Conservation (phyloP, 2,329 filamentous ascomycete genomes). For the Onygenales sp. region DNA sequence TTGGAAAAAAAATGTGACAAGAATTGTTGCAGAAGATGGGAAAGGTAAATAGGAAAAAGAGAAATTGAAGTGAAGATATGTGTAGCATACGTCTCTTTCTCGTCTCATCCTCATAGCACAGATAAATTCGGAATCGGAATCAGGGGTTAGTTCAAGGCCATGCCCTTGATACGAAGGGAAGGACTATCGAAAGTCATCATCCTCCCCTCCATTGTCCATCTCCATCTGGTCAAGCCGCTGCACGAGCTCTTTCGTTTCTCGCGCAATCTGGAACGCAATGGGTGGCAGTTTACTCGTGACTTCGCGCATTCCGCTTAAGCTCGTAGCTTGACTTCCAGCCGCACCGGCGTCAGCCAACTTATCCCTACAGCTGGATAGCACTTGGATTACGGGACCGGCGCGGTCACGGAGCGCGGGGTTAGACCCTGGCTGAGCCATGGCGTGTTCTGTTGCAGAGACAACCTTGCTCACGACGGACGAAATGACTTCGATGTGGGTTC, state of each 20-base stretch:
- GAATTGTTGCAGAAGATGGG: background rate
- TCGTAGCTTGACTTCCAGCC: slow-evolving; percentile 51
- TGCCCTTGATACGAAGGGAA: too few relatives aligned
- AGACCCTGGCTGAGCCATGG: slow-evolving; percentile 39
- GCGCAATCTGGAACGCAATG: slow-evolving; percentile 77
- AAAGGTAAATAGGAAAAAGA: background rate
- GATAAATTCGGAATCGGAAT: background rate
- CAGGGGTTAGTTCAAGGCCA: background rate
- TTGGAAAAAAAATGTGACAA: background rate
- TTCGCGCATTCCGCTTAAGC: slow-evolving; percentile 39
- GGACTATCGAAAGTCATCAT: background rate
- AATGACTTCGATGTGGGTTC: slow-evolving; percentile 61
- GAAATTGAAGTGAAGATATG: background rate
- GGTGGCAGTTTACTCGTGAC: slow-evolving; percentile 67
- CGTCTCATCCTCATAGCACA: background rate
- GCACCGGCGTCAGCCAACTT: slow-evolving; percentile 56
- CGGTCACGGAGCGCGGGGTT: slow-evolving; percentile 41
- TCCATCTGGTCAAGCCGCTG: slow-evolving; percentile 36
- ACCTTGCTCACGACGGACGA: slow-evolving; percentile 61
- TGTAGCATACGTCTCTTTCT: background rate
- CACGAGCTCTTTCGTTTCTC: slow-evolving; percentile 68
- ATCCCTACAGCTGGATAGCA: slow-evolving; percentile 53
- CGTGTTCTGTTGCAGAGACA: slow-evolving; percentile 53
- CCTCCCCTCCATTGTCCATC: slow-evolving; percentile 20
- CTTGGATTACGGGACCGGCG: slow-evolving; percentile 30